Percentiles rank a stretch among this genome's conserved stretches.
Evolutionary conservation across 2,329 filamentous ascomycete species (phyloP).

Genomic region (Ascosphaera acerosa): DNA sequence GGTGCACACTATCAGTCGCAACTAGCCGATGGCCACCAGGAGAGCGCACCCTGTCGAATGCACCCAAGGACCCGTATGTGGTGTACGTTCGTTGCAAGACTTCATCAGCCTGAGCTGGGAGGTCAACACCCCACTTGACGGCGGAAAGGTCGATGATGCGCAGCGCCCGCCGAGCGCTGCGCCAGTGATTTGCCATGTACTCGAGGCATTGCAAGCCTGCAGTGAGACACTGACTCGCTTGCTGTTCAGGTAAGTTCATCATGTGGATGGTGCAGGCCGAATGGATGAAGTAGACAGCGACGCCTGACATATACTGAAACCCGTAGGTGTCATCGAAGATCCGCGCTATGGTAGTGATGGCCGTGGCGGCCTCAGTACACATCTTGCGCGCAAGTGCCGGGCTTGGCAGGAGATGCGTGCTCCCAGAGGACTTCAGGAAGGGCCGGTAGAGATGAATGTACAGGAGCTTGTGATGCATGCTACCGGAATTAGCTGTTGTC

Average conservation of each 20-base stretch:
- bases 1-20: not conserved
- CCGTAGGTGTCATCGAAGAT: slow-evolving; percentile 85
- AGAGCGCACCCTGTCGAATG: slow-evolving; percentile 32
- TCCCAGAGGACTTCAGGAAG: slow-evolving; percentile 70
- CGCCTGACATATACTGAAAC: slow-evolving; percentile 80
- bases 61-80: slow-evolving; percentile 47
- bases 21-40: slow-evolving; percentile 13
- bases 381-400: slow-evolving; percentile 79
- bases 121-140: slow-evolving; percentile 67
- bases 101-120: slow-evolving; percentile 57
- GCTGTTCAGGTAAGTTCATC: slow-evolving; percentile 79
- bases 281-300: slow-evolving; percentile 86
- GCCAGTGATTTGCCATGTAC: slow-evolving; percentile 88
- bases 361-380: slow-evolving; percentile 68
- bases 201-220: slow-evolving; percentile 81
- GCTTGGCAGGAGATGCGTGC: slow-evolving; percentile 54
- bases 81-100: slow-evolving; percentile 56
- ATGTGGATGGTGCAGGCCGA: slow-evolving; percentile 88
- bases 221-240: slow-evolving; percentile 64
- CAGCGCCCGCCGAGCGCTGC: slow-evolving; percentile 63
- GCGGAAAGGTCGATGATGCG: slow-evolving; percentile 64
- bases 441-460: slow-evolving; percentile 92
- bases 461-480: slow-evolving; percentile 92
- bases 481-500: slow-evolving; percentile 18
- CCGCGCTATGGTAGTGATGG: slow-evolving; percentile 81